A percentile compares a stretch with the other conserved stretches of the same genome.
These are phyloP conservation scores for Ganoderma sinense DNA, from an alignment of 1,284 basidiomycete genomes.

Conservation along the genomic window DNA sequence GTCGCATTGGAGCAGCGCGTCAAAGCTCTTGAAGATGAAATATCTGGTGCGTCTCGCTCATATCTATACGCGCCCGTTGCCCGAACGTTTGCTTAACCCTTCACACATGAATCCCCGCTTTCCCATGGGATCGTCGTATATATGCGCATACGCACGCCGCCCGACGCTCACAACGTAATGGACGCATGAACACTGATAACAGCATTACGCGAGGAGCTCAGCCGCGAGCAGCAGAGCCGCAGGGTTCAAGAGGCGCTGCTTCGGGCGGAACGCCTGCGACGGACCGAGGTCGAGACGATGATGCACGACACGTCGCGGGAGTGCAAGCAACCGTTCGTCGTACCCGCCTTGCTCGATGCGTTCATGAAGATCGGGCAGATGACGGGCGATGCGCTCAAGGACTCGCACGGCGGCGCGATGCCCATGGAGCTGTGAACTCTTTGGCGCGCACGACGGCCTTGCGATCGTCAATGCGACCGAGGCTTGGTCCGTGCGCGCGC, in stretches of 20 bases:
- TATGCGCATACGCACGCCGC: background rate
- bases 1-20: slow-evolving; percentile 21
- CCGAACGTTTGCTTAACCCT: background rate
- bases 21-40: slow-evolving; percentile 23
- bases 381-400: slow-evolving; percentile 33
- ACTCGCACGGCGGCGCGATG: slow-evolving; percentile 13
- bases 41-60: slow-evolving; percentile 22
- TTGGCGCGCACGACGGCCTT: background rate
- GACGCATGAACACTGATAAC: background rate
- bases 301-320: slow-evolving; percentile 50
- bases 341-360: slow-evolving; percentile 54
- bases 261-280: slow-evolving; percentile 42
- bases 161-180: slow-evolving; percentile 3
- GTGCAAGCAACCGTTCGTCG: slow-evolving; percentile 52
- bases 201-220: slow-evolving; percentile 29
- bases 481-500: background rate
- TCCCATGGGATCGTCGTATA: background rate
- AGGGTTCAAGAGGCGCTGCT: slow-evolving; percentile 38
- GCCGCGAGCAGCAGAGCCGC: slow-evolving; percentile 27
- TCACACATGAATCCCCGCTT: background rate
- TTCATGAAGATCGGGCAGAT: slow-evolving; percentile 45
- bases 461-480: background rate
- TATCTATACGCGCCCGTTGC: background rate
- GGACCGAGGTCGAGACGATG: slow-evolving; percentile 43
- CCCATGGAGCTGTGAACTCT: slow-evolving; percentile 23